These are phyloP conservation scores for Trametes meyenii DNA, from an alignment of 768 basidiomycete species.

Conservation along the genomic window DNA sequence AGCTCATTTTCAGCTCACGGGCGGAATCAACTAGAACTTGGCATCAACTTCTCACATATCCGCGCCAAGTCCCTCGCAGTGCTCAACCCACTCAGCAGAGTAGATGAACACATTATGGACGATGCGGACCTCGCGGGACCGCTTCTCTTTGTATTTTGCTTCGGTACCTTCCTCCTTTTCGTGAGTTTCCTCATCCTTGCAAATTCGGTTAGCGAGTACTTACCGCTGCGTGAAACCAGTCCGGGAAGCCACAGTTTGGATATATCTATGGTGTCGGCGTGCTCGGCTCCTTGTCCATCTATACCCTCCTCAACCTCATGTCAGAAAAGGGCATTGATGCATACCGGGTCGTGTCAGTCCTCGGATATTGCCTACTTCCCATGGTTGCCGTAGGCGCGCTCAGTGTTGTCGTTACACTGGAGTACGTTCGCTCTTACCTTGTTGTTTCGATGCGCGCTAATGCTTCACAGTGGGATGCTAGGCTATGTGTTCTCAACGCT, in stretches of 20 bases:
- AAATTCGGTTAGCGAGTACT: not conserved
- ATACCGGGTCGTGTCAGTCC: conserved; percentile 90
- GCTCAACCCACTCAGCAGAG: conserved; percentile 82
- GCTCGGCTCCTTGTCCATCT: conserved; percentile 90
- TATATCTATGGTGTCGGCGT: conserved; percentile 98
- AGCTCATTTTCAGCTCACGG: not conserved
- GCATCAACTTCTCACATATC: conserved; percentile 97
- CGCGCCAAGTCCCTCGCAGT: conserved; percentile 92
- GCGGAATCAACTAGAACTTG: conserved; percentile 66
- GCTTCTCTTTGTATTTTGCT: conserved; percentile 92
- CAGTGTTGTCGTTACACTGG: conserved; percentile 83
- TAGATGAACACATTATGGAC: conserved; percentile 96
- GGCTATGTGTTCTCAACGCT: conserved; percentile 84
- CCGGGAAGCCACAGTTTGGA: conserved; percentile 97
- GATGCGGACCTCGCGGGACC: conserved; percentile 98
- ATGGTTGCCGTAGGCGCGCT: conserved; percentile 94
- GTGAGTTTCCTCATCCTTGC: conserved; percentile 51
- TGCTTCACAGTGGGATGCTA: conserved; percentile 62
- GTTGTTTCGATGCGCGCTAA: not conserved
- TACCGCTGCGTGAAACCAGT: conserved; percentile 48
- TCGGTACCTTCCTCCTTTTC: conserved; percentile 88
- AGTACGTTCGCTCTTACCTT: conserved; percentile 56
- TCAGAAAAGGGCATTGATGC: conserved; percentile 93
- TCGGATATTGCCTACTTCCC: conserved; percentile 95
- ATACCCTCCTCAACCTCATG: conserved; percentile 96